Evolutionary conservation across 2,329 filamentous ascomycete genomes (phyloP), one percentile per base, ranked within the genome.

Genomic region (Xylaria sp.): DNA sequence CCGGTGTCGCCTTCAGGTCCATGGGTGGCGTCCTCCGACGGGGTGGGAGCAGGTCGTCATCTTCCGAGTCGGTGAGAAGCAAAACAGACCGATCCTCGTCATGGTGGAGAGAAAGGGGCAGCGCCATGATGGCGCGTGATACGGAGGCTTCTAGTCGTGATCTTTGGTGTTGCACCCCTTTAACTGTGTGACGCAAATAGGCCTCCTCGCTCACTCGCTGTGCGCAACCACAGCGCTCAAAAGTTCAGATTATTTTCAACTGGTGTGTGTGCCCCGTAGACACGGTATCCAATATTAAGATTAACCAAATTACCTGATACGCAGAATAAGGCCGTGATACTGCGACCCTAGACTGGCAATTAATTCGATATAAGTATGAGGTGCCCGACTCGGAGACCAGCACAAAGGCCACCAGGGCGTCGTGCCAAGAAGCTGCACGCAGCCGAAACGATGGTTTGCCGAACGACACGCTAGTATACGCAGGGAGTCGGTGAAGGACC

Each of bases 1-100:
- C 67, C 31, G 65, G 64, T 9, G 65, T 57, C 25, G 67, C 64
- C 25, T 65, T 67, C 23, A 68, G 61, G 25, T 66, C 51, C 38
- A 65, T 38, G 43, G 55, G 63, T 35, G 66, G 52, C 17, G 63
- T 63, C n/a, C 67, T 64, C 58, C 58, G 67, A 19, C 65, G 66
- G 43, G 64, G 59, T 47, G 70, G 67, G 17, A 72, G 61, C 9
- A 72, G 31, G 37, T 68, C 72, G 45, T 74, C 72, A 50, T 73
- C 71, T 28, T 74, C 72, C 21, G 72, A 73, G 57, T 74, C 72
- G 52, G 70, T 71, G 43, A 74, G 67, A 59, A 73, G 59, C 51
- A 74, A 64, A 50, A 74, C 60, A n/a, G 72, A 72, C 31, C 63
- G 69, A 37, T 74, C 71, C 54, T 73, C 72, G 23, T 73, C 72